Conservation (phyloP, 495 filamentous ascomycete species). For the Penicillium ochrochloron region DNA sequence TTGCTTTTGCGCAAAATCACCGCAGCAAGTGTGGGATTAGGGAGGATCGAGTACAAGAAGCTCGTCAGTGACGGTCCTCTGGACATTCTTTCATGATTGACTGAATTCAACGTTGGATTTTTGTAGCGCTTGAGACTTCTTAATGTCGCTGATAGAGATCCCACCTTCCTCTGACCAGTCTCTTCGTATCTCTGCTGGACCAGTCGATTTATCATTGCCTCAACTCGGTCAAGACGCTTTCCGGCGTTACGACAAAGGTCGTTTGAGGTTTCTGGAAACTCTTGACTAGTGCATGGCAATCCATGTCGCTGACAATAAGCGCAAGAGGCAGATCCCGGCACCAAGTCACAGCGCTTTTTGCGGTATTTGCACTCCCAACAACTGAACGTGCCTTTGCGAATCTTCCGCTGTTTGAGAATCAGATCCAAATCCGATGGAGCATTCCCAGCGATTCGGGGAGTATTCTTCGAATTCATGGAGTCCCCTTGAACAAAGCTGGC, state of each 20-base stretch:
- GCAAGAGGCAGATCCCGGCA: constrained; percentile 34
- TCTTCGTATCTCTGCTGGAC: constrained; percentile 15
- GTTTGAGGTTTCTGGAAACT: constrained; percentile 11
- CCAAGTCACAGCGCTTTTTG: constrained; percentile 42
- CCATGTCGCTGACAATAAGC: constrained; percentile 42
- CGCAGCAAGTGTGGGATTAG: constrained; percentile 12
- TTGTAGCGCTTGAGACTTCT: neutral
- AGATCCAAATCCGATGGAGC: neutral
- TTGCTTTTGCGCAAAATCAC: constrained; percentile 22
- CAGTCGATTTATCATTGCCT: constrained; percentile 28
- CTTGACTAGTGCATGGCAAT: constrained; percentile 32
- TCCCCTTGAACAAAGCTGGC: neutral
- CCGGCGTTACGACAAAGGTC: neutral
- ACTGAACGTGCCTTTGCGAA: constrained; percentile 43
- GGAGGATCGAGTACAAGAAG: constrained; percentile 21
- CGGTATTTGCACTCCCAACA: constrained; percentile 48
- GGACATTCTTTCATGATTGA: constrained; percentile 24
- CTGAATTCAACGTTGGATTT: constrained; percentile 12
- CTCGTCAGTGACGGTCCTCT: constrained; percentile 19
- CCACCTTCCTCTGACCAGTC: neutral
- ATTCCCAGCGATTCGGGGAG: neutral
- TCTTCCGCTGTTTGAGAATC: constrained; percentile 23
- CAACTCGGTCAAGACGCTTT: constrained; percentile 28
- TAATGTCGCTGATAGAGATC: neutral
- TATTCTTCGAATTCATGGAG: neutral